Conservation (phyloP, 768 basidiomycete species). For the Suillus ampliporus region DNA sequence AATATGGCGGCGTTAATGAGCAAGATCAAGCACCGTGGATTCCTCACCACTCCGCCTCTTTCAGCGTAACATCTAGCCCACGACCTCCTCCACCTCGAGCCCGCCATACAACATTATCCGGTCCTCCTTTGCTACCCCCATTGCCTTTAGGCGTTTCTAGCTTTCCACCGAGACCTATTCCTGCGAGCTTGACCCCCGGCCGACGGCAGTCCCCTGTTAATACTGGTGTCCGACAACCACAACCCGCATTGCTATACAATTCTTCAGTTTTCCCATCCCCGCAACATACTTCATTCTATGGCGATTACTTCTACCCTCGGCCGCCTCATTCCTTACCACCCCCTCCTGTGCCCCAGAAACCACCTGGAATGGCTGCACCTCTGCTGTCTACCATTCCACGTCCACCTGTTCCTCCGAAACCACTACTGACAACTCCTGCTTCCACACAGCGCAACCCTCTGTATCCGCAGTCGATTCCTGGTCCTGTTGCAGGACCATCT, state of each 20-base stretch:
- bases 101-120: conserved; percentile 27
- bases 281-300: conserved; percentile 29
- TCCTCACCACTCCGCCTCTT: conserved; percentile 26
- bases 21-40: conserved; percentile 22
- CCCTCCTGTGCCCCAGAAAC: conserved; percentile 39
- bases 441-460: conserved; percentile 34
- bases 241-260: conserved; percentile 15
- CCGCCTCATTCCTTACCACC: conserved; percentile 25
- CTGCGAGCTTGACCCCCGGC: conserved; percentile 32
- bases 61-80: conserved; percentile 22
- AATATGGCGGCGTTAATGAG: neutral
- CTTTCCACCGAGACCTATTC: conserved; percentile 16
- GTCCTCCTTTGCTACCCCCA: conserved; percentile 5
- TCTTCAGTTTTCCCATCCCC: conserved; percentile 9
- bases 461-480: conserved; percentile 39
- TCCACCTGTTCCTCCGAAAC: conserved; percentile 50
- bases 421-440: conserved; percentile 23
- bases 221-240: conserved; percentile 13
- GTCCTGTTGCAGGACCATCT: conserved; percentile 20
- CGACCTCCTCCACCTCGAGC: conserved; percentile 22
- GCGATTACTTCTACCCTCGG: conserved; percentile 32
- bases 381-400: conserved; percentile 24
- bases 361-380: conserved; percentile 19
- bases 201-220: conserved; percentile 26
- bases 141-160: conserved; percentile 10